A percentile compares a stretch with the other conserved stretches of the same genome.
Conservation (phyloP, 2,329 filamentous ascomycete species). For the Penicillium sp. region DNA sequence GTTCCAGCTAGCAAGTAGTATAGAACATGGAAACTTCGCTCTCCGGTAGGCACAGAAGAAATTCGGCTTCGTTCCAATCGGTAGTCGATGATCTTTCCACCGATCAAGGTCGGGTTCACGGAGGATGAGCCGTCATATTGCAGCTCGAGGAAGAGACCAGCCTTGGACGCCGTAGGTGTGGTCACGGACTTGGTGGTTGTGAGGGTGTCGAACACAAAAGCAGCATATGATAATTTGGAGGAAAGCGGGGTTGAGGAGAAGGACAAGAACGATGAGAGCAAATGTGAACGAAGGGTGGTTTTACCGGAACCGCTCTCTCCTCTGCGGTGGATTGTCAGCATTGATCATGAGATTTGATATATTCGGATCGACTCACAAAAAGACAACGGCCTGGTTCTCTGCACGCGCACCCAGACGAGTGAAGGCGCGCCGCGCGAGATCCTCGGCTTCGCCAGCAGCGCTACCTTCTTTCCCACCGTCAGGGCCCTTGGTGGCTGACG, state of each 20-base stretch:
- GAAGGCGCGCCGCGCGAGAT: slow-evolving; percentile 84
- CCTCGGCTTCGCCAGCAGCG: slow-evolving; percentile 88
- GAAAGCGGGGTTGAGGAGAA: slow-evolving; percentile 93
- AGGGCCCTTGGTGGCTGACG: slow-evolving; percentile 79
- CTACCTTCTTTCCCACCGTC: slow-evolving; percentile 92
- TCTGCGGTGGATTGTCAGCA: slow-evolving; percentile 52
- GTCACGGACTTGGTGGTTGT: slow-evolving; percentile 97
- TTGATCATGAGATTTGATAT: neutral
- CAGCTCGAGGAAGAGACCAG: slow-evolving; percentile 91
- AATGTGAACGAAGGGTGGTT: slow-evolving; percentile 87
- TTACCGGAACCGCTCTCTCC: slow-evolving; percentile 97
- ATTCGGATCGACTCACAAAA: slow-evolving; percentile 67
- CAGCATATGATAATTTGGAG: slow-evolving; percentile 86
- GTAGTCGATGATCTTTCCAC: slow-evolving; percentile 92
- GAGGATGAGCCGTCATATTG: slow-evolving; percentile 92
- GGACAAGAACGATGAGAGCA: slow-evolving; percentile 80
- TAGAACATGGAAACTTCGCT: slow-evolving; percentile 92
- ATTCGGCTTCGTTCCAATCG: slow-evolving; percentile 89
- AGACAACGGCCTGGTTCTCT: slow-evolving; percentile 90
- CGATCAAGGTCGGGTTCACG: slow-evolving; percentile 82
- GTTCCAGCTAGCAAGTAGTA: slow-evolving; percentile 96
- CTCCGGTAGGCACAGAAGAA: slow-evolving; percentile 87
- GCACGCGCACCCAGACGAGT: slow-evolving; percentile 81
- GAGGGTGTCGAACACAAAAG: slow-evolving; percentile 93
- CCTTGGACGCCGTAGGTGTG: slow-evolving; percentile 92